Base-by-base conservation (phyloP, 73 alveolate genomes). In the Paramecium primaurelia region DNA sequence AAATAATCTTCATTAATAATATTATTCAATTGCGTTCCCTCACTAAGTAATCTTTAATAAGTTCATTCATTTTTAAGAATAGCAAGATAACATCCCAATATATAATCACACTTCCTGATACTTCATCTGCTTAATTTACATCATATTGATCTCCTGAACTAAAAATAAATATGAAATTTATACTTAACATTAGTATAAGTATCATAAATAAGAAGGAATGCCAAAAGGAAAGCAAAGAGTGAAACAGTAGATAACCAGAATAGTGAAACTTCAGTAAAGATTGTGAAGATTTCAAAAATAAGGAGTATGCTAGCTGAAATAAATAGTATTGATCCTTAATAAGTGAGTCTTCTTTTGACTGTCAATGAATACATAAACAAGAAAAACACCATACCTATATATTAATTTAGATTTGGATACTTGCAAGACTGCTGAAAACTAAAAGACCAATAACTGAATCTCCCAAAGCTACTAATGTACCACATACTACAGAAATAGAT, bases 251-350 rank as follows among this genome's bases (percentile, higher is more conserved):
- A 32, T 18, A 80, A 49, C 91, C 91, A 80, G 7, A 45, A 80
- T 3, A 80, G 34, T 22, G 91, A 80, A 9, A 80, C 75, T 25
- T 42, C 58, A 80, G 91, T 44, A 73, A 80, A 80, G 32, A 80
- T 80, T 25, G 91, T 80, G 32, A 80, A 80, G 14, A 80, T 25
- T 80, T 80, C 91, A 49, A 80, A 80, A 20, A 80, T 44, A 0
- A 80, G 26, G 8, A 80, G 73, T 18, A 80, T 80, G 16, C 91
- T 80, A 45, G 91, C 91, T 20, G 77, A 25, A 4, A 80, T 44
- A 49, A 80, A 80, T 80, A 80, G 16, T 42, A 80, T 80, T 2
- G 91, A 80, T 80, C 91, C 91, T 51, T 80, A 80, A 80, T 80
- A 80, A 12, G 91, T 80, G 26, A 49, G 51, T 80, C 91, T 80